Base-by-base conservation (phyloP, 495 filamentous ascomycete genomes). In the Recurvomyces mirabilis region DNA sequence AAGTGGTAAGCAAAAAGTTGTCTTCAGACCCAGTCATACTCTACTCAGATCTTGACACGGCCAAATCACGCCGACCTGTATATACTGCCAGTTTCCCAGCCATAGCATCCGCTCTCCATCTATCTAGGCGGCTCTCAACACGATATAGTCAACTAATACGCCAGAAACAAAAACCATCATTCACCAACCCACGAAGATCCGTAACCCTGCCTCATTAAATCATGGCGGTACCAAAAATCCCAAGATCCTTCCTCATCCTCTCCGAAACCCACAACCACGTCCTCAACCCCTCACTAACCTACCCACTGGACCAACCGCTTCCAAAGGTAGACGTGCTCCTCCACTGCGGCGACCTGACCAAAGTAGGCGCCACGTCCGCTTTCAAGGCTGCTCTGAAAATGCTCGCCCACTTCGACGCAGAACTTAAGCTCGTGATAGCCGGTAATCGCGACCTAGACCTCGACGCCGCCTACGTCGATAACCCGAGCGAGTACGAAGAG, bases 381-480 rank as follows among this genome's bases (percentile, higher is more conserved):
- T 52, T 45, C 36, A 43, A 31, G 14, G 35, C 11, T 17, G 43
- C 52, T 4, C 19, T 55, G 4, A 1, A 19, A 2, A 38, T 39
- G 24, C 38, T 55, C 29, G 33, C 17, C 4, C 29, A 20, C 15
- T 40, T 55, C 23, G 48, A 51, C 1, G 48, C 52, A 7, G 52
- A 55, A 14, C 37, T 55, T 5, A 51, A 47, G 33, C 51, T 55
- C 18, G 48, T 55, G 1, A 55, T 51, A 23, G 41, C 52, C 9
- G 52, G 52, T 24, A 52, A 55, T 34, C 42, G 51, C 20, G 52
- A 55, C 26, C 47, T 47, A 1, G 41, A 46, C 11, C 30, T 54
- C 2, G 51, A 54, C 28, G 41, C 17, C 11, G 21, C 21, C 0
- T 54, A 43, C 25, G 38, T 11, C 20, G 38, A 41, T 30, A 14